Evolutionary conservation across 257 asterid genomes (phyloP), one percentile per base, ranked within the genome.

Genomic region (Nicotiana tomentosiformis): DNA sequence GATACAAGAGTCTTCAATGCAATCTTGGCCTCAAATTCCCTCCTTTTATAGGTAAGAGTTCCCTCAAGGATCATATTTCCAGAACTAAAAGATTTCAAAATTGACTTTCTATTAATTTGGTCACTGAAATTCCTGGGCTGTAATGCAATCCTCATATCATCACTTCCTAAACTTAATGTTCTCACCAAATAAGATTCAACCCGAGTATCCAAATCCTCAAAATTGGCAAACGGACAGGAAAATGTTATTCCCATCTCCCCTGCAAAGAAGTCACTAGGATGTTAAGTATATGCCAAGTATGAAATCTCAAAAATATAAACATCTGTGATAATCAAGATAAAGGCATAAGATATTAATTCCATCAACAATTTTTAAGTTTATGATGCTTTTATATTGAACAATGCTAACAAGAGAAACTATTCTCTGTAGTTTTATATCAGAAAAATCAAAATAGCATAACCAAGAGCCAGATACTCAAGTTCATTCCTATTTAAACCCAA

Each of bases 191-290:
- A 77, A 4, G 93, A 89, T 84, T 89, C 91, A 7, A 85, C 76
- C 74, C 82, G 83, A 77, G 33, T 65, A 53, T 88, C 88, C 87
- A 90, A 83, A 87, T 92, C 92, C 37, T 89, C 89, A 35, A 87
- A 43, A 83, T 49, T 74, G 61, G 79, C 79, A 49, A 74, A 74
- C 2, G 92, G 91, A 69, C 89, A 83, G 15, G 94, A 87, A 77
- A 90, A 84, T 70, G 86, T 68, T 88, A 88, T 82, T 85, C 96
- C 95, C 98, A 93, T 93, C 23, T 90, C 89, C 89, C 67, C 89
- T 66, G 83, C 16, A 53, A 86, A 77, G 68, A 55, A 20, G 23
- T 61, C 18, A 43, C 81, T 72, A 68, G 82, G 79, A 78, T 80
- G 81, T 32, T 37, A 68, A 70, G 33, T 37, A 68, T 78, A 57